Evolutionary conservation across 768 basidiomycete genomes (phyloP), one percentile per base, ranked within the genome.

Genomic region (Boletus coccyginus): DNA sequence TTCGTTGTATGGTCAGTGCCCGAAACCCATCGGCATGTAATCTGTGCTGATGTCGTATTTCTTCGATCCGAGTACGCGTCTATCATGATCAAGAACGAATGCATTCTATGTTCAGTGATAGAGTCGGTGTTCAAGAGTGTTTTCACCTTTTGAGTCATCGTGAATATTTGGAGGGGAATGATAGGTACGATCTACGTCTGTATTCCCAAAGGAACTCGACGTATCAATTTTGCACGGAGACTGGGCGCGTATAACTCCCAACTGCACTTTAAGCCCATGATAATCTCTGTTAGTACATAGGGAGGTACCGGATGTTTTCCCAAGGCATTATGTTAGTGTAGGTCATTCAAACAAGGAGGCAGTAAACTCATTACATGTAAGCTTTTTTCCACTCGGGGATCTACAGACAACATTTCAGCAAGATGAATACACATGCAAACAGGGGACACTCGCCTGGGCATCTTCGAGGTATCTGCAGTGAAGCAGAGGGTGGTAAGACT

Each of bases 221-320:
- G n/a, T n/a, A n/a, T n/a, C n/a, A n/a, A n/a, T n/a, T n/a, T n/a
- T n/a, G n/a, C n/a, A n/a, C n/a, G n/a, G n/a, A n/a, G n/a, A n/a
- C n/a, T n/a, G n/a, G 12, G 71, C 73, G 27, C 78, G 78, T 53
- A 90, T 83, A 3, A 77, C 77, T 13, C 75, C 73, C 19, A 92
- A 86, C 14, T 78, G 75, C 58, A 83, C 86, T 71, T 91, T 90
- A 17, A 92, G 80, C 13, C 79, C 81, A 6, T 80, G 79, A 65
- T 92, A 92, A 66, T 92, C 83, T 66, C 90, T 92, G 60, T 35
- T 24, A 24, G 31, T n/a, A n/a, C n/a, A 31, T n/a, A 35, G 42
- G 48, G n/a, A 50, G n/a, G 3, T 32, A 48, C n/a, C 49, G 32
- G 10, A 33, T 7, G 7, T 5, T 51, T 43, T 35, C 19, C 48